Percentiles rank a stretch among this genome's conserved stretches.
Evolutionary conservation across 1,284 basidiomycete genomes (phyloP).

Genomic region (Cystobasidiaceae sp.): DNA sequence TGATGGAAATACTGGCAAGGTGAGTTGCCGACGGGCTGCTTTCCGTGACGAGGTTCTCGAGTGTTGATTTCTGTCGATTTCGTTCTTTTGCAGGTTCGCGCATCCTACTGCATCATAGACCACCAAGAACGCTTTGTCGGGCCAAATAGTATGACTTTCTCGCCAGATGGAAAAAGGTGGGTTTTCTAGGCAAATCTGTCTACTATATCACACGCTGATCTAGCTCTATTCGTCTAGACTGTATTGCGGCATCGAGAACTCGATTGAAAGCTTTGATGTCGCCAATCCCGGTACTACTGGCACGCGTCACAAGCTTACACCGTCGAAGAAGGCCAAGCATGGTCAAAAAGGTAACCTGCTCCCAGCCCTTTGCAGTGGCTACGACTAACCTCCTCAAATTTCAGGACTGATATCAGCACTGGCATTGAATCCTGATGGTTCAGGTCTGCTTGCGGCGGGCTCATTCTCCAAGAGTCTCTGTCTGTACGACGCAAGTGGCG

Average conservation of each 20-base stretch:
- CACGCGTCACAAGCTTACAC: constrained; percentile 65
- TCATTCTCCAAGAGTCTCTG: constrained; percentile 60
- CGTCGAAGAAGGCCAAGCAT: constrained; percentile 69
- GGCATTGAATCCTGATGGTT: constrained; percentile 65
- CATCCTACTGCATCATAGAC: constrained; percentile 83
- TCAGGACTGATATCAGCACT: constrained; percentile 77
- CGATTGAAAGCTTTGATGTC: constrained; percentile 82
- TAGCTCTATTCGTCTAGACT: constrained; percentile 53
- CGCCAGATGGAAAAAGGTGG: constrained; percentile 63
- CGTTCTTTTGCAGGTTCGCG: constrained; percentile 59
- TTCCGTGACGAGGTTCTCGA: not conserved
- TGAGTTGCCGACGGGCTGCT: constrained; percentile 48
- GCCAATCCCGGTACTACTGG: constrained; percentile 62
- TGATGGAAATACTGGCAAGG: constrained; percentile 69
- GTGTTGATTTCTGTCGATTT: not conserved
- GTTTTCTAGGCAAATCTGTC: not conserved
- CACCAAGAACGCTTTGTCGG: constrained; percentile 81
- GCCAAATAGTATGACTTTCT: constrained; percentile 75
- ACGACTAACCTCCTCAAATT: not conserved
- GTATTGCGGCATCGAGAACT: constrained; percentile 83
- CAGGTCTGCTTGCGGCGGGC: constrained; percentile 66
- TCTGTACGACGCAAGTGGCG: constrained; percentile 63
- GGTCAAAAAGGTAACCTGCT: constrained; percentile 67
- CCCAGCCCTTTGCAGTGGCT: not conserved
- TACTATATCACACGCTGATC: not conserved